phyloP scores from a whole-genome alignment of 768 basidiomycete species.

The Sistotremastrum niveocremeum region DNA sequence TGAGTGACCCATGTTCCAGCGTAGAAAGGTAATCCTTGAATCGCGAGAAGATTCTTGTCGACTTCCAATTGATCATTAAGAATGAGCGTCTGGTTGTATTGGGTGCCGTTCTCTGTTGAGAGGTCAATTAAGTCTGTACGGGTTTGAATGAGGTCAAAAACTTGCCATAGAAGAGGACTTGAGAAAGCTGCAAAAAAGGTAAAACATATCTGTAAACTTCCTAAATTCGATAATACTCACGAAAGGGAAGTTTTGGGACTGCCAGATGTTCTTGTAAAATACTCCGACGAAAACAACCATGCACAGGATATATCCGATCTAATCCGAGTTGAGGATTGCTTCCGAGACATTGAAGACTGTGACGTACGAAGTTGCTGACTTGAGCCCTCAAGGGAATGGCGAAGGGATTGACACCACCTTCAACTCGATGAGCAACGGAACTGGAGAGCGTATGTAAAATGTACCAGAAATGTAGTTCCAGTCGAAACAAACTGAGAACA shows the following conservation, averaged over 20 bases:
- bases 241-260: conserved; percentile 47
- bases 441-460: conserved; percentile 18
- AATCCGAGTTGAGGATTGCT: conserved; percentile 26
- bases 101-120: conserved; percentile 28
- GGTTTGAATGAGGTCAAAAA: no score
- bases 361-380: conserved; percentile 5
- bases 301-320: conserved; percentile 37
- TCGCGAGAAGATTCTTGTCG: conserved; percentile 33
- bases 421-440: conserved; percentile 9
- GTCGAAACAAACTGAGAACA: conserved; percentile 45
- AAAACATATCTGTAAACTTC: conserved; percentile 4
- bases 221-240: conserved; percentile 8
- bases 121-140: no score
- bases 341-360: not conserved
- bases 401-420: conserved; percentile 28
- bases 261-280: conserved; percentile 36
- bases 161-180: conserved; percentile 28
- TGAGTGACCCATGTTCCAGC: conserved; percentile 34
- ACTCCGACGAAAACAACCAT: conserved; percentile 18
- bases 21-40: conserved; percentile 29
- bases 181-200: conserved; percentile 22
- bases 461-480: conserved; percentile 42
- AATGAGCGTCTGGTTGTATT: conserved; percentile 39
- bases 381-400: conserved; percentile 40
- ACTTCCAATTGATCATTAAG: conserved; percentile 38